Evolutionary conservation across 208 protist species (phyloP).

Genomic region (Acanthamoeba triangularis): DNA sequence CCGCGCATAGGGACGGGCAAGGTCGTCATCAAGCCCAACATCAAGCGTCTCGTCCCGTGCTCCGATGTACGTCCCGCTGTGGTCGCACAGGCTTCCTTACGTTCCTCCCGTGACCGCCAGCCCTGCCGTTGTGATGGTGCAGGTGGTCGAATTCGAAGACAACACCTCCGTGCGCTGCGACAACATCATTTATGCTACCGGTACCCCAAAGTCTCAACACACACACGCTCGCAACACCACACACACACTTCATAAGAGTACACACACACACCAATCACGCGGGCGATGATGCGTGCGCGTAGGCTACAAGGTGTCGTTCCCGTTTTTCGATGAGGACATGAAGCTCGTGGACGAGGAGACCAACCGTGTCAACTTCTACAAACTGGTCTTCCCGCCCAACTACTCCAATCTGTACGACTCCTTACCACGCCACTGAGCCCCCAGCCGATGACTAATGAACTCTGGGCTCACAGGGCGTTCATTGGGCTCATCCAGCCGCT

Average conservation of each 20-base stretch:
- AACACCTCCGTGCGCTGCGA: not conserved
- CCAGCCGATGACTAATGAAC: no score
- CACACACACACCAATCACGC: no score
- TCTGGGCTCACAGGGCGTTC: not conserved
- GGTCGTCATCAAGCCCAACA: slow-evolving; percentile 62
- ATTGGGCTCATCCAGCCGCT: slow-evolving; percentile 49
- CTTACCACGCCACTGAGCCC: no score
- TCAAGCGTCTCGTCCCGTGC: not conserved
- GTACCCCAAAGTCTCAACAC: not conserved
- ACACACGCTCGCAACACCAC: not conserved
- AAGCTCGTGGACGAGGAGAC: slow-evolving; percentile 31
- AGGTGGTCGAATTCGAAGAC: slow-evolving; percentile 40
- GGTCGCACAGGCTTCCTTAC: not conserved
- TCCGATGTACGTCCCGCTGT: not conserved
- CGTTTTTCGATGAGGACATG: not conserved
- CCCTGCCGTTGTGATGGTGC: not conserved
- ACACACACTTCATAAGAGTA: no score
- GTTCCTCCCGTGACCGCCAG: not conserved
- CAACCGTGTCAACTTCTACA: slow-evolving; percentile 33
- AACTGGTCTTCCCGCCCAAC: slow-evolving; percentile 25
- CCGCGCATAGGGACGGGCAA: slow-evolving; percentile 50
- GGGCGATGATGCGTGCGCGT: not conserved
- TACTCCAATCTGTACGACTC: slow-evolving; percentile 24
- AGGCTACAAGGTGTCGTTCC: slow-evolving; percentile 67
- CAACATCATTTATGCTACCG: slow-evolving; percentile 26